Evolutionary conservation across 2,329 filamentous ascomycete genomes (phyloP), one percentile per base, ranked within the genome.

Genomic region (Arthrinium phaeospermum): DNA sequence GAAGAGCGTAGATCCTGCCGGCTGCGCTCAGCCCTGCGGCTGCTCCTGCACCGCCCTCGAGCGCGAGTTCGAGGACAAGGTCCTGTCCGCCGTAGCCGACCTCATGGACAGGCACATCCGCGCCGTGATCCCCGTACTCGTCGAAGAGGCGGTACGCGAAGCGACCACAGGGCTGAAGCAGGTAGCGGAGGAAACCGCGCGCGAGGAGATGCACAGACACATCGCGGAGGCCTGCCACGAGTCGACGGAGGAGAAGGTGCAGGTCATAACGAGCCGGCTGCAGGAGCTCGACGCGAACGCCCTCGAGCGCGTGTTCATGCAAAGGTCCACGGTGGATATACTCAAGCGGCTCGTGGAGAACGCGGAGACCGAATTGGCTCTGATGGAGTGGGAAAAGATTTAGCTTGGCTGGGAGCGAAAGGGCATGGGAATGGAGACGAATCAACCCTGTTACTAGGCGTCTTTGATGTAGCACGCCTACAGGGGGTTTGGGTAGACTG

Each of bases 231-330:
- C 53, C 34, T 19, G 24, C 24, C 8, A 24, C 30, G 68, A 70
- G 30, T 41, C 68, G 3, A 16, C n/a, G 46, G 68, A 70, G 4
- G 68, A 53, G n/a, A 51, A 53, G 68, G 68, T 53, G 46, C 8
- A 41, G 46, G 22, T 16, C 49, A 30, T 70, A 1, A 53, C 27
- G 30, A 27, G 4, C 24, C 45, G 46, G 2, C 34, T 70, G n/a
- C 14, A 51, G 27, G 68, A 53, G 19, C 34, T 70, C 34, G 34
- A n/a, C 30, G 10, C 19, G 24, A 19, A 53, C 34, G 41, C 47
- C 46, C 24, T 70, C 13, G 68, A 70, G 68, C 24, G 49, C 7
- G 68, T 70, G 27, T 70, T 53, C 12, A 16, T 53, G 68, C 46
- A 70, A 46, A 13, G 30, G 27, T 49, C 68, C 16, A 46, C 53